Conservation (phyloP, 345 rosid genomes). For the Noccaea caerulescens region DNA sequence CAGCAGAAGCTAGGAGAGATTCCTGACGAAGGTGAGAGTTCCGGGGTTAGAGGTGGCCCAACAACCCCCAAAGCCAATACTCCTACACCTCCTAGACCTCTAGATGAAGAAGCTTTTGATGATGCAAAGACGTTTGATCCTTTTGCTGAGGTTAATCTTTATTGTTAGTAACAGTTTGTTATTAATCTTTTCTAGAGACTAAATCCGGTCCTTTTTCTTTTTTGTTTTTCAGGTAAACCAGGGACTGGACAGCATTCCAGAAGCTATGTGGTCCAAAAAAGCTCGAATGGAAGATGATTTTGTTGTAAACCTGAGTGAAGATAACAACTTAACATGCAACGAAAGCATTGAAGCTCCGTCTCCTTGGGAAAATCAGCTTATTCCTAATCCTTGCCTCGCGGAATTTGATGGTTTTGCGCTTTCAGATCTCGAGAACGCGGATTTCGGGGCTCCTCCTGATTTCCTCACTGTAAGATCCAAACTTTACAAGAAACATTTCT, state of each 20-base stretch:
- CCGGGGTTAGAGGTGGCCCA: constrained; percentile 54
- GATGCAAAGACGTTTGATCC: constrained; percentile 36
- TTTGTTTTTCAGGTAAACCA: constrained; percentile 32
- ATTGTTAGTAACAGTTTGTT: constrained; percentile 15
- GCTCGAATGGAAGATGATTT: constrained; percentile 59
- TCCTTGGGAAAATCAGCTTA: constrained; percentile 37
- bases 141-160: constrained; percentile 28
- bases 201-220: background rate
- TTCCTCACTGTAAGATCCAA: constrained; percentile 62
- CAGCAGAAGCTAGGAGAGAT: constrained; percentile 56
- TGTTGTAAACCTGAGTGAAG: constrained; percentile 46
- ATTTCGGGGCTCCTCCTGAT: constrained; percentile 79
- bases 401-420: constrained; percentile 51
- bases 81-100: constrained; percentile 61
- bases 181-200: constrained; percentile 29
- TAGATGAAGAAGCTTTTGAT: constrained; percentile 35
- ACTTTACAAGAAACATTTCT: background rate
- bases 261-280: constrained; percentile 65
- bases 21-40: constrained; percentile 52
- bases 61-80: constrained; percentile 73
- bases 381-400: constrained; percentile 36
- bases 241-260: constrained; percentile 48
- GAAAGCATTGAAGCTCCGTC: constrained; percentile 54
- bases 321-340: constrained; percentile 56
- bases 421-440: constrained; percentile 72